Conservation (phyloP, 441 rosid species). For the Cnidoscolus chayamansa region DNA sequence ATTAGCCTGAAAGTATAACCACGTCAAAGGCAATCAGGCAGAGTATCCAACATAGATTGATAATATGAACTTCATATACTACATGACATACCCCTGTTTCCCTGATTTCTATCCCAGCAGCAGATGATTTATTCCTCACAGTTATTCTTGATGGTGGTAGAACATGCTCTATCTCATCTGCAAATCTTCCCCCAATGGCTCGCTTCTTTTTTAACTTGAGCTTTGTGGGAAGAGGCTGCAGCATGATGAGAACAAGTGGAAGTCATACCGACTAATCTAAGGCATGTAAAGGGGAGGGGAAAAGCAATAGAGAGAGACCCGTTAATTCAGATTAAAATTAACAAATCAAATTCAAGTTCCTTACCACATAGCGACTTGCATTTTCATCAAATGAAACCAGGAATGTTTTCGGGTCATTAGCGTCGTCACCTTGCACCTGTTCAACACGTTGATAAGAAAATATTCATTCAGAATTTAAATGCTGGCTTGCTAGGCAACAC, state of each 20-base stretch:
- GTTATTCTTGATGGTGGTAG: conserved; percentile 76
- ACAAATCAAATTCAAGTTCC: conserved; percentile 5
- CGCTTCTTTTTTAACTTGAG: conserved; percentile 75
- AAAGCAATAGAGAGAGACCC: neutral
- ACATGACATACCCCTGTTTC: conserved; percentile 53
- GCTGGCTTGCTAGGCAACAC: conserved; percentile 9
- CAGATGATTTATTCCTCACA: conserved; percentile 57
- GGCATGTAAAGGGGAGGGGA: neutral
- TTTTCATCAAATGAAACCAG: conserved; percentile 75
- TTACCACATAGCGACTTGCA: conserved; percentile 80
- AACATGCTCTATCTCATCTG: conserved; percentile 81
- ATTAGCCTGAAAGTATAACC: conserved; percentile 42
- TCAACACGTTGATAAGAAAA: conserved; percentile 15
- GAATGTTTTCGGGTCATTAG: conserved; percentile 68
- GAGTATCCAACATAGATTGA: neutral
- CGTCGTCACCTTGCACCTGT: conserved; percentile 72
- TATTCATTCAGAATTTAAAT: conserved; percentile 9
- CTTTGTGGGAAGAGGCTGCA: conserved; percentile 88
- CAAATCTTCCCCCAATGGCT: conserved; percentile 72
- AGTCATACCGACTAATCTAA: conserved; percentile 10
- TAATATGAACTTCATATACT: neutral
- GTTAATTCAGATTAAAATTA: no score
- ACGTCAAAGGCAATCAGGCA: conserved; percentile 10
- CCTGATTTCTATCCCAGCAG: conserved; percentile 58
- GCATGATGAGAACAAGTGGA: conserved; percentile 10